Conservation (phyloP, 345 rosid species). For the Erodium maritimum region DNA sequence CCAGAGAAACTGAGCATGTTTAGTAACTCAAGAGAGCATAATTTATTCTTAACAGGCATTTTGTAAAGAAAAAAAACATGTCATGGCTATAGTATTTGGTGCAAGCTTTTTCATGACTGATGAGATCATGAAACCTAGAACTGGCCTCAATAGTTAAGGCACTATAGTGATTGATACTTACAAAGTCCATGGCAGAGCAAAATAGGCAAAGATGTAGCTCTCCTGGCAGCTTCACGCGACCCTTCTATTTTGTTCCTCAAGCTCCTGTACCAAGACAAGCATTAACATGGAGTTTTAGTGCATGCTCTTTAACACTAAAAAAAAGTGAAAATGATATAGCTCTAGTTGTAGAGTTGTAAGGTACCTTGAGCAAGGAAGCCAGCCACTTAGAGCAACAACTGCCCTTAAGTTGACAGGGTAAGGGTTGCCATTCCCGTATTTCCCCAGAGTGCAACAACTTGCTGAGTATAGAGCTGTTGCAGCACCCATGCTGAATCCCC, state of each 20-base stretch:
- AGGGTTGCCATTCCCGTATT: constrained; percentile 55
- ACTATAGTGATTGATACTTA: constrained; percentile 16
- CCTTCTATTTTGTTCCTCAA: constrained; percentile 46
- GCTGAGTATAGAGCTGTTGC: constrained; percentile 87
- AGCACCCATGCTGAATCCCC: constrained; percentile 96
- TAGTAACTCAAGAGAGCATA: too few species aligned
- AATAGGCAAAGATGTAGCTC: constrained; percentile 58
- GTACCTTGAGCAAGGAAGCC: constrained; percentile 92
- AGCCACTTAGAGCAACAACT: constrained; percentile 57
- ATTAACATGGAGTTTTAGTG: too few species aligned
- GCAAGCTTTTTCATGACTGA: neutral
- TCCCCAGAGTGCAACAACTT: constrained; percentile 51
- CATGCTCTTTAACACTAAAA: too few species aligned
- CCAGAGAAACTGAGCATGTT: too few species aligned
- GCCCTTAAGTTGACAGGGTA: constrained; percentile 53
- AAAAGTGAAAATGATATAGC: neutral
- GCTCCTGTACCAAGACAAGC: constrained; percentile 20
- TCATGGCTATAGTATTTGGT: neutral
- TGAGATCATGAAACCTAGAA: too few species aligned
- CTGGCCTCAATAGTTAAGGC: too few species aligned
- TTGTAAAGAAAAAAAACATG: too few species aligned
- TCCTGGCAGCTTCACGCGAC: constrained; percentile 50
- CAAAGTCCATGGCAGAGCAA: constrained; percentile 56
- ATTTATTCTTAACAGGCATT: too few species aligned
- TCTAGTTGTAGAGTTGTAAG: neutral